Base-by-base conservation (phyloP, 2,329 filamentous ascomycete genomes). In the Aspergillus alliaceus region DNA sequence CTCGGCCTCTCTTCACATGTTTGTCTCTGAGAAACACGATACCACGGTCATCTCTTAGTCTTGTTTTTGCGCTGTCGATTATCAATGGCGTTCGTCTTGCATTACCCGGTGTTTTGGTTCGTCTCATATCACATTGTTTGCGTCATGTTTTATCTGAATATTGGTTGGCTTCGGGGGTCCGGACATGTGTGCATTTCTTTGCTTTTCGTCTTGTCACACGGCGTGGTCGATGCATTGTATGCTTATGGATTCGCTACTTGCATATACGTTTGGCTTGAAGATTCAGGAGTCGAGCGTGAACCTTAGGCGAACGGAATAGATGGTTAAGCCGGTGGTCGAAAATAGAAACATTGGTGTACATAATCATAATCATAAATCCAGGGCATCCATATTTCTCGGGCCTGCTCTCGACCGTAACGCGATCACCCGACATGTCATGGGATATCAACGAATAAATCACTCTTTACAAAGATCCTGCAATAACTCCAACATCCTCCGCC, bases 401-500 rank as follows among this genome's bases (percentile, higher is more conserved):
- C n/a, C n/a, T n/a, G n/a, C n/a, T n/a, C n/a, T n/a, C n/a, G n/a
- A n/a, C n/a, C n/a, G n/a, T n/a, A n/a, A n/a, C 29, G 31, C 18
- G 25, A 4, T 9, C 24, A 27, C 4, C 14, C 7, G 12, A n/a
- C 39, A 25, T n/a, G 22, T 3, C 40, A 29, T n/a, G n/a, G n/a
- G n/a, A n/a, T 11, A 34, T 27, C 29, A 27, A 31, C 37, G 40
- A 7, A n/a, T 24, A 9, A 15, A 29, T 69, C 54, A 73, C 50
- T 77, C 72, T 54, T 68, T 72, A 54, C 75, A 83, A 39, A 83
- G 70, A 69, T 84, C 81, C 66, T 83, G 77, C 48, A 84, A 67
- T 40, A 83, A 68, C 37, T 73, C 75, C 52, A 84, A 60, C 76
- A 83, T 82, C 58, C 74, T 76, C 53, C 71, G 74, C 64, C 80